These are phyloP conservation scores for Centaurea solstitialis DNA, from an alignment of 129 eudicot species.

Conservation along the genomic window DNA sequence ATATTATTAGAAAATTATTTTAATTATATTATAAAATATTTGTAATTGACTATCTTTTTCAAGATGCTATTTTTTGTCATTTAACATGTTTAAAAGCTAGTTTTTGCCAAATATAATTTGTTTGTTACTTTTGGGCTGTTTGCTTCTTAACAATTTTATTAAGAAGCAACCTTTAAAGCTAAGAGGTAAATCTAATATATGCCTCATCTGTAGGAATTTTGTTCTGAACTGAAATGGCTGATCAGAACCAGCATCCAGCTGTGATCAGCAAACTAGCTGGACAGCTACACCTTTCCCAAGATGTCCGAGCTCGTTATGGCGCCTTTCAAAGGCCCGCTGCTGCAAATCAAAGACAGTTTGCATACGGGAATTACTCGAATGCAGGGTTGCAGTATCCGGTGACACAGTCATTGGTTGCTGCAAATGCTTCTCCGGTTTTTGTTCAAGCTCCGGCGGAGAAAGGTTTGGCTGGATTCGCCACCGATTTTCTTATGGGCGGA, in stretches of 20 bases:
- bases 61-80: no score
- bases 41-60: no score
- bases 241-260: conserved; percentile 13
- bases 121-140: no score
- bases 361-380: conserved; percentile 33
- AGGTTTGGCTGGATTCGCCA: conserved; percentile 48
- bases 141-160: no score
- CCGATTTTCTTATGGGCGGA: conserved; percentile 59
- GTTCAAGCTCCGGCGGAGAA: conserved; percentile 57
- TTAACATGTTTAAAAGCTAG: no score
- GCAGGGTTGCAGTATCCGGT: conserved; percentile 31
- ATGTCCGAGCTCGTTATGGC: conserved; percentile 20
- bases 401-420: conserved; percentile 29
- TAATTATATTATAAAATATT: no score
- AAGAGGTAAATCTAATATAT: no score
- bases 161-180: no score
- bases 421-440: conserved; percentile 36
- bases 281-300: conserved; percentile 33
- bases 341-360: conserved; percentile 23
- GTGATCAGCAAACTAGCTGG: conserved; percentile 10
- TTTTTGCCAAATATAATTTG: no score
- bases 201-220: conserved; percentile 1
- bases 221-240: conserved; percentile 7
- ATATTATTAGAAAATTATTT: no score
- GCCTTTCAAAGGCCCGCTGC: conserved; percentile 35